These are phyloP conservation scores for Trichomonas gallinae DNA, from an alignment of 208 protist species.

Conservation along the genomic window DNA sequence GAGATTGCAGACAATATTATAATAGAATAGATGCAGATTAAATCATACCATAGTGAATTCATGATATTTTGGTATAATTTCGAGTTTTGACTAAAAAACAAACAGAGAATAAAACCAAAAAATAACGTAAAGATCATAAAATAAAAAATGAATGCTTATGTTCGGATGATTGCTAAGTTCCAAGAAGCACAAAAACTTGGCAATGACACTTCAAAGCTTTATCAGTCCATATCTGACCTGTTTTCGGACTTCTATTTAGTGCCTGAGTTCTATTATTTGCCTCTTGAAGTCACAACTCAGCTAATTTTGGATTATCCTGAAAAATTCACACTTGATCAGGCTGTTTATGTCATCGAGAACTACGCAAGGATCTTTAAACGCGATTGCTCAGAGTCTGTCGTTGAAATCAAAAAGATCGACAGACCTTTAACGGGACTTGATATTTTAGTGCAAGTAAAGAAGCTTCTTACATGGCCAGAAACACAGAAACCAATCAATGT, in stretches of 20 bases:
- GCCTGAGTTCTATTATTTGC: not conserved
- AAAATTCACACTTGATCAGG: not conserved
- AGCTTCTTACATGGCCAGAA: not conserved
- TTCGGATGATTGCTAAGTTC: not conserved
- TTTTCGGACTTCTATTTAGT: not conserved
- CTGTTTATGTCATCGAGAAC: not conserved
- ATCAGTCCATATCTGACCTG: not conserved
- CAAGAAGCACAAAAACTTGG: not conserved
- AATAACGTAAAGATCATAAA: too few species aligned
- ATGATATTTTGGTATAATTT: too few species aligned
- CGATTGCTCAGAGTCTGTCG: not conserved
- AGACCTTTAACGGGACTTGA: not conserved
- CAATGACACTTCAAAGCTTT: not conserved
- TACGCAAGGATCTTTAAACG: not conserved
- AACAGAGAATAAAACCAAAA: too few species aligned
- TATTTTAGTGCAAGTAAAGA: not conserved
- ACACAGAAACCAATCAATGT: not conserved
- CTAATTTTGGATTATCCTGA: not conserved
- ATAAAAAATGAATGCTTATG: not conserved
- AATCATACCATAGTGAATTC: too few species aligned
- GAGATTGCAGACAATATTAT: too few species aligned
- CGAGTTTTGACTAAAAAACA: too few species aligned
- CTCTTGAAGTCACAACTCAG: not conserved
- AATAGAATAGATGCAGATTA: too few species aligned
- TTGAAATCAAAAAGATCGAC: not conserved